Evolutionary conservation across 2,329 filamentous ascomycete species (phyloP), one percentile per base, ranked within the genome.

Genomic region (Xylariaceae sp.): DNA sequence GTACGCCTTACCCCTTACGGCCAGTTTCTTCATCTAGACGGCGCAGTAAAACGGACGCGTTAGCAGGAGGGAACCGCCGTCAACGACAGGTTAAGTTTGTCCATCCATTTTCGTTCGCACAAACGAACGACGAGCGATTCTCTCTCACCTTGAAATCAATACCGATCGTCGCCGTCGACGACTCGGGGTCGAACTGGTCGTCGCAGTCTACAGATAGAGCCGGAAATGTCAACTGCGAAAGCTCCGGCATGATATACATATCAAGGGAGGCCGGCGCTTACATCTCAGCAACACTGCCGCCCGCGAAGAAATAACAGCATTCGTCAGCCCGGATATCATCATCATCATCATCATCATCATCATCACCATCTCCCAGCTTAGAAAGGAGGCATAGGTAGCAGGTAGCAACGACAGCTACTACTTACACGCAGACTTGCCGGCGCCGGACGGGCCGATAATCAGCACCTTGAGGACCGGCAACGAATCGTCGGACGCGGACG

Each of bases 171-270:
- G 81, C 80, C 6, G 80, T 78, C 3, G 79, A 78, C 37, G 75
- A 77, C 65, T 83, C 80, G 4, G 79, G 76, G 56, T 84, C 81
- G 62, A 83, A 84, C 62, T 82, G 79, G 66, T 83, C 79, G 59
- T 83, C 80, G 67, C 79, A 82, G 62, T 84, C 67, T 70, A 49
- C 19, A 48, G 18, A 41, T 26, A 44, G 20, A 5, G 20, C 21
- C 37, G 29, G 12, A 43, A 29, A 37, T 10, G 32, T 37, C 32
- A 37, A 37, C 32, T 10, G 32, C 14, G 32, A 10, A n/a, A 26
- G 23, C 23, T 26, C 23, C 23, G 23, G 21, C 19, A 20, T 14
- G 57, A 48, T 60, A 69, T 66, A 84, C 64, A 81, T 73, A 84
- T 80, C 82, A 62, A 23, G 14, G n/a, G 46, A 56, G 29, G 37